Base-by-base conservation (phyloP, 805 yeast genomes). In the Wickerhamiella vanderwaltii region DNA sequence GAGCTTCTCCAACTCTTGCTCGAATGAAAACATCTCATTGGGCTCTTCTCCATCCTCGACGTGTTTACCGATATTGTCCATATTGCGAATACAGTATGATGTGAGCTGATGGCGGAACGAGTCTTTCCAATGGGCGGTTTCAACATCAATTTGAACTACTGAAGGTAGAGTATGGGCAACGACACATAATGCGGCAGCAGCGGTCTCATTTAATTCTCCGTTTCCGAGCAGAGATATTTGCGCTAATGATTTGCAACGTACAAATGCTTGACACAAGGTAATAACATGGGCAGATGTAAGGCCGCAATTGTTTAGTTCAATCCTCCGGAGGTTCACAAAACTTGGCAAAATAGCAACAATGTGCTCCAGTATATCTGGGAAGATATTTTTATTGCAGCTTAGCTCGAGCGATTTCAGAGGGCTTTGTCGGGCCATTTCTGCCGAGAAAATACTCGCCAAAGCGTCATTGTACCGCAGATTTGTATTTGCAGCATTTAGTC, bases 81-180 rank as follows among this genome's bases (percentile, higher is more conserved):
- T 78, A 58, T 87, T 87, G 51, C 79, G 72, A 78, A 87, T 77
- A 36, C 91, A 72, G 51, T 80, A 77, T 33, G 82, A 68, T 1
- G 93, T 91, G 45, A 86, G 72, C 52, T 77, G 72, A 31, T 85
- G 81, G 52, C 73, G 75, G 48, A 79, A 68, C 38, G 69, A 65
- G 41, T 70, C 72, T 9, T 87, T 78, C 49, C 82, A 67, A 16
- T 66, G 60, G 16, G 68, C 76, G 44, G 68, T 68, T 51, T 82
- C 87, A 39, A 82, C 65, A 49, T 80, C 91, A 29, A 84, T 60
- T 12, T 77, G 73, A 39, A 76, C 72, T 35, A 87, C 62, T n/a
- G 77, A 68, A 18, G 68, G 68, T 0, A 86, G 73, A 41, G 71
- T 67, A 53, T 75, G 74, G n/a, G 80, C 74, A 3, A 84, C 79